phyloP scores from a whole-genome alignment of 2,329 filamentous ascomycete genomes.

The Curvularia spicifera region DNA sequence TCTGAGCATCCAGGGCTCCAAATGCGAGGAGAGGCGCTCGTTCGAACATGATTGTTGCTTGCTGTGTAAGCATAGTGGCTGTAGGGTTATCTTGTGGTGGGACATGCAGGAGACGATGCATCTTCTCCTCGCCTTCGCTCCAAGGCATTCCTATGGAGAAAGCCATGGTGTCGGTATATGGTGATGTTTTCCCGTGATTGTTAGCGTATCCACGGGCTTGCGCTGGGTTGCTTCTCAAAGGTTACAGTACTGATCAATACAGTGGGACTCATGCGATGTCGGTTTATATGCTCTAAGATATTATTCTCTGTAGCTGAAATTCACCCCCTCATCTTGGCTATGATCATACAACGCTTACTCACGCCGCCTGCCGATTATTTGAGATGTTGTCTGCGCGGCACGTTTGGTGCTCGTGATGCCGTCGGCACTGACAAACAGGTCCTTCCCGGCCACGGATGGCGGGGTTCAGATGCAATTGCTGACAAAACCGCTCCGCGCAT shows the following conservation, averaged over 20 bases:
- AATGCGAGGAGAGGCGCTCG: conserved; percentile 73
- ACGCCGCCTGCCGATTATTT: neutral
- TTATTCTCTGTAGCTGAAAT: neutral
- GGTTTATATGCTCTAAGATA: neutral
- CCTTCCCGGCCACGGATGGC: neutral
- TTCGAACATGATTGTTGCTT: conserved; percentile 66
- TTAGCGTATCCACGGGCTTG: neutral
- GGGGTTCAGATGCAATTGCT: neutral
- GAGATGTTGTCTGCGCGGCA: conserved; percentile 3
- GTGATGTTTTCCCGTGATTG: neutral
- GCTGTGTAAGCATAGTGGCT: conserved; percentile 64
- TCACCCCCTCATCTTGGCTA: neutral
- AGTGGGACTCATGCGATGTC: too few species aligned
- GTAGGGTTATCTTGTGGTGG: conserved; percentile 71
- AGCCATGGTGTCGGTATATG: conserved; percentile 42
- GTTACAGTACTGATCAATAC: too few species aligned
- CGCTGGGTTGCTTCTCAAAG: neutral
- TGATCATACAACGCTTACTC: neutral
- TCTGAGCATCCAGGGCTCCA: conserved; percentile 70
- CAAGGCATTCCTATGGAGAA: conserved; percentile 59
- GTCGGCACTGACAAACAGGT: conserved; percentile 1
- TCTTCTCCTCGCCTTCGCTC: conserved; percentile 70
- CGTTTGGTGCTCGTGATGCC: neutral
- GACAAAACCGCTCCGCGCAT: neutral
- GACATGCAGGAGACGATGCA: conserved; percentile 68